Evolutionary conservation across 768 basidiomycete genomes (phyloP).

Genomic region (Psilocybe sp.): DNA sequence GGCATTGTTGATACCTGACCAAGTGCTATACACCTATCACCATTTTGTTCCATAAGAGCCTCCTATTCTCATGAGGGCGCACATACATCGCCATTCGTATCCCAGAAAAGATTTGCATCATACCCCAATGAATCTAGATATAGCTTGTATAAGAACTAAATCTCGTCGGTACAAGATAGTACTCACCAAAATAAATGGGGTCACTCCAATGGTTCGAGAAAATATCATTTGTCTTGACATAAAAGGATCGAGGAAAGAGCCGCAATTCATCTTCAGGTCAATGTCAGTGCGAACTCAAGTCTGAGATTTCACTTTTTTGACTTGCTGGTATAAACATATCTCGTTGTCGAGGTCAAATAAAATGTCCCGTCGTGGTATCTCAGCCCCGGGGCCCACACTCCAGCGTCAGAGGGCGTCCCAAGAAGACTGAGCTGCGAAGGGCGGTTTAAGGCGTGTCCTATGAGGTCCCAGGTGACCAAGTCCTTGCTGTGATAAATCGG

Average conservation of each 20-base stretch:
- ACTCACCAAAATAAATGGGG: slow-evolving; percentile 1
- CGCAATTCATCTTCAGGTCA: neutral
- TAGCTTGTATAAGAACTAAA: neutral
- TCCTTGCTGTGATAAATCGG: slow-evolving; percentile 1
- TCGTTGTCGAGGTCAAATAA: slow-evolving; percentile 1
- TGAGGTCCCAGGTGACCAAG: neutral
- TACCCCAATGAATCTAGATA: neutral
- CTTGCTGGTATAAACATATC: neutral
- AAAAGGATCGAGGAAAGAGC: neutral
- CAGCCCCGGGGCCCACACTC: neutral
- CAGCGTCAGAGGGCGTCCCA: neutral
- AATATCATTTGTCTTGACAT: slow-evolving; percentile 2
- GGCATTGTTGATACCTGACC: slow-evolving; percentile 1
- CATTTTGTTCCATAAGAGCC: too few species aligned
- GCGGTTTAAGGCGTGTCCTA: slow-evolving; percentile 1
- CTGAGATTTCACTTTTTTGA: neutral
- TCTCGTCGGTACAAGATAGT: neutral
- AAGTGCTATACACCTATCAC: neutral
- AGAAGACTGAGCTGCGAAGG: slow-evolving; percentile 2
- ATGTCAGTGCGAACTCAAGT: neutral
- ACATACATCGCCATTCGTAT: neutral
- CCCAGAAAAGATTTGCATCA: neutral
- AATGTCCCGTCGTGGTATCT: neutral
- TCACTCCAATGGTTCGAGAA: neutral
- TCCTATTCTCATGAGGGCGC: neutral